phyloP scores from a whole-genome alignment of 352 stramenopile species.

The Pythium insidiosum region DNA sequence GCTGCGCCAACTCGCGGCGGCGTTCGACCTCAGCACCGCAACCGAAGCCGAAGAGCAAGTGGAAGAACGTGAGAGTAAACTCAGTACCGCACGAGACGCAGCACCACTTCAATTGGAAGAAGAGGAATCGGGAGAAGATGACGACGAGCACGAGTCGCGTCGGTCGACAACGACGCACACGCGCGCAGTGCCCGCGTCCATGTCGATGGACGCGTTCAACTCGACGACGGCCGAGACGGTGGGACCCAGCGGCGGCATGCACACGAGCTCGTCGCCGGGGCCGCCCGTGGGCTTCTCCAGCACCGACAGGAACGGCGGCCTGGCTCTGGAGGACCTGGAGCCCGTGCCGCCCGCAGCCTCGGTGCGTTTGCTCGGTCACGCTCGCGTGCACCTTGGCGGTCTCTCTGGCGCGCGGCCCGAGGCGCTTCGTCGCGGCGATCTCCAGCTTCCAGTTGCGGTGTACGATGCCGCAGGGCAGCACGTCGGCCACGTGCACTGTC shows the following conservation, averaged over 20 bases:
- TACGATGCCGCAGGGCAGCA: constrained; percentile 11
- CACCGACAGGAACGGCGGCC: too few species aligned
- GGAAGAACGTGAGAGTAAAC: constrained; percentile 4
- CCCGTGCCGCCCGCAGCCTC: too few species aligned
- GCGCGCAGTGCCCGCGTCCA: constrained; percentile 7
- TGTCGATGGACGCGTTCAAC: constrained; percentile 12
- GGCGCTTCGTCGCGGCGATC: background rate
- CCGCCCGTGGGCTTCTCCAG: too few species aligned
- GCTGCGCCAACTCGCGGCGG: constrained; percentile 35
- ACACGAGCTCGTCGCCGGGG: too few species aligned
- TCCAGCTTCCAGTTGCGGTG: constrained; percentile 8
- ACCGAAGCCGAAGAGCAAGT: constrained; percentile 3
- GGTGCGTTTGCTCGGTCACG: constrained; percentile 22
- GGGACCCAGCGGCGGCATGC: background rate
- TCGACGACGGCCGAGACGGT: constrained; percentile 11
- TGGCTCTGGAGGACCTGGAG: too few species aligned
- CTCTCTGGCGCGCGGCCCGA: background rate
- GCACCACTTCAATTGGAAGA: constrained; percentile 1
- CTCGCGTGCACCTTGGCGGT: constrained; percentile 21
- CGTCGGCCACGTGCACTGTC: constrained; percentile 17
- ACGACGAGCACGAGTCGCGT: constrained; percentile 8
- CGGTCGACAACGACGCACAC: constrained; percentile 12
- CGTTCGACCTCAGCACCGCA: constrained; percentile 16
- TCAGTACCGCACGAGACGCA: constrained; percentile 3
- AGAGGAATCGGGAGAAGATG: constrained; percentile 7